Base-by-base conservation (phyloP, 257 asterid genomes). In the Penstemon barbatus region DNA sequence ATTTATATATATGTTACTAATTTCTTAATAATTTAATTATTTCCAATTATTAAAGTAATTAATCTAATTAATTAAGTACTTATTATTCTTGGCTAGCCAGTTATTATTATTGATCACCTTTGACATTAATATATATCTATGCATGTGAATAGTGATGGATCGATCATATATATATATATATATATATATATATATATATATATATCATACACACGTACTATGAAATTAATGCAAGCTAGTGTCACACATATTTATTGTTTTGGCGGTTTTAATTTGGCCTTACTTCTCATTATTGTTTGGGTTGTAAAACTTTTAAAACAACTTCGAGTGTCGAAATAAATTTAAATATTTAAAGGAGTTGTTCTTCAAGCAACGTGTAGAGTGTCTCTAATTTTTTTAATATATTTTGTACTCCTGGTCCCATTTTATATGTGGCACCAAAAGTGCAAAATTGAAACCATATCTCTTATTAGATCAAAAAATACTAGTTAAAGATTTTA, bases 181-280 rank as follows among this genome's bases (percentile, higher is more conserved):
- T 57, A 70, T 9, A 68, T 69, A 8, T 7, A 46, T 41, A 15
- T 15, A 15, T 15, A 15, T 15, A 15, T 15, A 15, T 15, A 15
- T 57, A 70, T 9, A 68, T 69, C 66, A 57, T 55, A 33, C 43
- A 43, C 18, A 39, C 55, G 62, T 62, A 36, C 36, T 36, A 18
- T 13, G 57, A 37, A 51, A 76, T 76, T 70, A 73, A 76, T 80
- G 79, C 70, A 79, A 68, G 79, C 70, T 76, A 68, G 74, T 64
- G 55, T 9, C 8, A 45, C 70, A 58, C 39, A 11, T 69, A 75
- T 79, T 79, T 79, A 79, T 73, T 71, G 6, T 71, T n/a, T 61
- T 38, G 5, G 7, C 55, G 18, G 25, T 39, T 13, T 25, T 25
- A 2, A 36, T 57, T 39, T 51, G 79, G 58, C 4, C 71, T 37